Evolutionary conservation across 1,284 basidiomycete species (phyloP).

Genomic region (Ceratobasidium sp.): DNA sequence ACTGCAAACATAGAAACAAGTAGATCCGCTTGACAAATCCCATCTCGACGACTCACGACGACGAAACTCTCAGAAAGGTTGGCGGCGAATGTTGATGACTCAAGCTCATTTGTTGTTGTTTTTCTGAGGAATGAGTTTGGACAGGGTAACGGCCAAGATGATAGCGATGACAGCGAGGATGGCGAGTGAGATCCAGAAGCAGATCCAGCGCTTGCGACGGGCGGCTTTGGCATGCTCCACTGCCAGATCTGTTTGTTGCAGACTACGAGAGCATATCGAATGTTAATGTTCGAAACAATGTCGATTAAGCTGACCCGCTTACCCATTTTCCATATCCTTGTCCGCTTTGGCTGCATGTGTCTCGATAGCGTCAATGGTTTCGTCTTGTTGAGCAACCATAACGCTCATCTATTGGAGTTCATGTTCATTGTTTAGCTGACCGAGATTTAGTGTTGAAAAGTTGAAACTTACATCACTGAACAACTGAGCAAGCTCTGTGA

Average conservation of each 20-base stretch:
- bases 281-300: constrained; percentile 36
- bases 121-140: constrained; percentile 21
- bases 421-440: constrained; percentile 4
- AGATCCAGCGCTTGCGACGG: constrained; percentile 85
- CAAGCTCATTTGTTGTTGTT: constrained; percentile 16
- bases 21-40: not conserved
- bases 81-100: too few species aligned
- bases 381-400: constrained; percentile 84
- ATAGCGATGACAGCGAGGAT: constrained; percentile 43
- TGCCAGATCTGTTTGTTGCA: constrained; percentile 77
- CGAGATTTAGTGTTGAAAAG: constrained; percentile 19
- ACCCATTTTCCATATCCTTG: constrained; percentile 79
- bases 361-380: constrained; percentile 76
- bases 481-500: constrained; percentile 89
- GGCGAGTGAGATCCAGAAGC: constrained; percentile 66
- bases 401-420: constrained; percentile 73
- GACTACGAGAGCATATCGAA: constrained; percentile 59
- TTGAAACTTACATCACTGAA: constrained; percentile 79
- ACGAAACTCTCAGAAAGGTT: not conserved
- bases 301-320: constrained; percentile 52
- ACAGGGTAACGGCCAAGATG: constrained; percentile 37
- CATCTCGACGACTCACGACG: not conserved
- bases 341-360: constrained; percentile 72
- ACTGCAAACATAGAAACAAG: not conserved
- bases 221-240: constrained; percentile 82